Percentiles rank a stretch among this genome's conserved stretches.
Evolutionary conservation across 805 yeast genomes (phyloP).

Genomic region (Kuraishia cidri): DNA sequence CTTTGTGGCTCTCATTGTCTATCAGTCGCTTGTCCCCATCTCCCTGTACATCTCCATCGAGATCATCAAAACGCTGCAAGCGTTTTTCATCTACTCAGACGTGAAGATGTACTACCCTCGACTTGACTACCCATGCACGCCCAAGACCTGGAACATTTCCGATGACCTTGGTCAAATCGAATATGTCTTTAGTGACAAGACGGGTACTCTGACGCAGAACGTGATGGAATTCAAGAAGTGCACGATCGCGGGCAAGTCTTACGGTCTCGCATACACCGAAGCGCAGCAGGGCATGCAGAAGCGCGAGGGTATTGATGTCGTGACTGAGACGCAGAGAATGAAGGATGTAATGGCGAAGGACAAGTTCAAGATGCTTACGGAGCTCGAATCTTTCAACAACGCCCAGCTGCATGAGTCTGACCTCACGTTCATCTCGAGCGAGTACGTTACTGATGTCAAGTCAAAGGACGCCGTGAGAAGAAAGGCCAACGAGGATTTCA

Average conservation of each 20-base stretch:
- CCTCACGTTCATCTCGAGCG: slow-evolving; percentile 56
- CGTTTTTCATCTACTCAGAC: slow-evolving; percentile 67
- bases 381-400: slow-evolving; percentile 27
- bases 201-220: slow-evolving; percentile 79
- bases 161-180: slow-evolving; percentile 83
- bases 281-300: slow-evolving; percentile 67
- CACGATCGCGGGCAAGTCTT: slow-evolving; percentile 55
- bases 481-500: slow-evolving; percentile 43
- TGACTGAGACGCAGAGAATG: slow-evolving; percentile 33
- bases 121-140: slow-evolving; percentile 69
- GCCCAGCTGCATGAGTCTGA: slow-evolving; percentile 40
- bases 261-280: slow-evolving; percentile 73
- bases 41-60: slow-evolving; percentile 74
- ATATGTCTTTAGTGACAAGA: slow-evolving; percentile 74
- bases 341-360: slow-evolving; percentile 30
- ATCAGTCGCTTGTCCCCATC: slow-evolving; percentile 74
- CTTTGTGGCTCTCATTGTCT: slow-evolving; percentile 64
- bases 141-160: slow-evolving; percentile 76
- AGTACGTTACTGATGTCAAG: slow-evolving; percentile 42
- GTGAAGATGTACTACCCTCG: slow-evolving; percentile 58
- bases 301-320: slow-evolving; percentile 55
- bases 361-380: slow-evolving; percentile 34
- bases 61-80: slow-evolving; percentile 70
- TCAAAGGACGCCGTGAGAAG: slow-evolving; percentile 29
- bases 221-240: slow-evolving; percentile 79